These are phyloP conservation scores for Phytophthora tentaculata DNA, from an alignment of 352 stramenopile genomes.

Conservation along the genomic window DNA sequence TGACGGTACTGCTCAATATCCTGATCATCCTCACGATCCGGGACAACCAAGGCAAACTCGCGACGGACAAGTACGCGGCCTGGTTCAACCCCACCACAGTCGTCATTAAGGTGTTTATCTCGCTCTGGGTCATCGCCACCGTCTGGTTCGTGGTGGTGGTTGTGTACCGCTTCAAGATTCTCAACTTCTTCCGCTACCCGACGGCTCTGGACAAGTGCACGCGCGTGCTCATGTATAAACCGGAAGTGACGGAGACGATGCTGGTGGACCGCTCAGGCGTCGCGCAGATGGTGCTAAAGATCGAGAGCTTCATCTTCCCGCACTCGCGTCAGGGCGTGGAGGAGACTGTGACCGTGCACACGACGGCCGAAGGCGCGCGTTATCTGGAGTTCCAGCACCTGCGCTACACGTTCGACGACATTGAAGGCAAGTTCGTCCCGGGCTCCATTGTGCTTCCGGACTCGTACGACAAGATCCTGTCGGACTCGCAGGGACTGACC, in stretches of 20 bases:
- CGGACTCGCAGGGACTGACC: constrained; percentile 55
- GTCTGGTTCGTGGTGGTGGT: constrained; percentile 63
- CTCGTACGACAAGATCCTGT: constrained; percentile 54
- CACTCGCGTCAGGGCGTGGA: constrained; percentile 52
- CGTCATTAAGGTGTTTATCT: constrained; percentile 71
- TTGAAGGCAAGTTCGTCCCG: constrained; percentile 55
- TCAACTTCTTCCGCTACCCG: constrained; percentile 71
- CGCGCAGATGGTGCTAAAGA: constrained; percentile 55
- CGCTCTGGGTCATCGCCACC: constrained; percentile 56
- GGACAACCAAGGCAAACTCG: constrained; percentile 65
- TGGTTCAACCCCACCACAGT: constrained; percentile 62
- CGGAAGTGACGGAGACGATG: constrained; percentile 60
- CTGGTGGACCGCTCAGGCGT: constrained; percentile 65
- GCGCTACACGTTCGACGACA: constrained; percentile 61
- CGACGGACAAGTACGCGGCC: constrained; percentile 45
- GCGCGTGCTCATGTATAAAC: constrained; percentile 68
- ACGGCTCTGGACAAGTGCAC: constrained; percentile 48
- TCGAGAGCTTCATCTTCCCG: constrained; percentile 56
- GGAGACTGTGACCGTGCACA: constrained; percentile 56
- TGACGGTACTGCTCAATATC: constrained; percentile 63
- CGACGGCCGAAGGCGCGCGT: constrained; percentile 41
- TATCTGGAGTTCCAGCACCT: constrained; percentile 72
- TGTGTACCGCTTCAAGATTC: constrained; percentile 44
- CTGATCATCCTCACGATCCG: constrained; percentile 57
- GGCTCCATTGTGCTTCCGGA: constrained; percentile 53